These are phyloP conservation scores for Magnaporthiopsis poae DNA, from an alignment of 2,329 filamentous ascomycete genomes.

Conservation along the genomic window DNA sequence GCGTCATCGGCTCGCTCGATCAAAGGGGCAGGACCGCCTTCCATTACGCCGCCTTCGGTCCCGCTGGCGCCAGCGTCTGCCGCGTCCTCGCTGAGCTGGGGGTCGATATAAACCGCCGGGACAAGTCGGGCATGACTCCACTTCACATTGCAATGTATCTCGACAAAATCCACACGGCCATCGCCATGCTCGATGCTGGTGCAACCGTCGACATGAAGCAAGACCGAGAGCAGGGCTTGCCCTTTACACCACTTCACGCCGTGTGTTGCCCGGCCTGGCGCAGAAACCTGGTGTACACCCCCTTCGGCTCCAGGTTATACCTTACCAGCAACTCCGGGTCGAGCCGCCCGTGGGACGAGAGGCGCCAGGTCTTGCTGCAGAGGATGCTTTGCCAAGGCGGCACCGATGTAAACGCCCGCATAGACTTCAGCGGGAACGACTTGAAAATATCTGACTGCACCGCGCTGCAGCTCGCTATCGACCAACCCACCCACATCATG, in stretches of 20 bases:
- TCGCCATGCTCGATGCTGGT: slow-evolving; percentile 3
- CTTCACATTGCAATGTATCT: not conserved
- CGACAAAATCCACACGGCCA: slow-evolving; percentile 1
- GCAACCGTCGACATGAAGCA: not conserved
- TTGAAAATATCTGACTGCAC: not conserved
- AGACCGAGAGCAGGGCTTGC: not conserved
- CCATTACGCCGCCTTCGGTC: slow-evolving; percentile 3
- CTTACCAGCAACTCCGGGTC: too few species aligned
- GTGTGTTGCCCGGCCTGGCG: not conserved
- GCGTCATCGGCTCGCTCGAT: not conserved
- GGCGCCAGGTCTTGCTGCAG: slow-evolving; percentile 1
- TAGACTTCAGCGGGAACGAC: not conserved
- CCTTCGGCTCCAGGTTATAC: not conserved
- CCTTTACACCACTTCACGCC: slow-evolving; percentile 1
- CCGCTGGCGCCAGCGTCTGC: not conserved
- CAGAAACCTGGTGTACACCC: not conserved
- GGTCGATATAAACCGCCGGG: not conserved
- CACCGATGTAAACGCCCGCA: not conserved
- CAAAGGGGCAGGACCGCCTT: not conserved
- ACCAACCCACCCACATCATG: not conserved
- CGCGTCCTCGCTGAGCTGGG: not conserved
- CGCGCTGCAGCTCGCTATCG: not conserved
- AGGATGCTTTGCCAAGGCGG: not conserved
- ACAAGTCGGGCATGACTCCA: not conserved
- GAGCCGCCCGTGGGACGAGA: not conserved